These are phyloP conservation scores for Sporothrix euskadiensis DNA, from an alignment of 2,329 filamentous ascomycete species.

Conservation along the genomic window DNA sequence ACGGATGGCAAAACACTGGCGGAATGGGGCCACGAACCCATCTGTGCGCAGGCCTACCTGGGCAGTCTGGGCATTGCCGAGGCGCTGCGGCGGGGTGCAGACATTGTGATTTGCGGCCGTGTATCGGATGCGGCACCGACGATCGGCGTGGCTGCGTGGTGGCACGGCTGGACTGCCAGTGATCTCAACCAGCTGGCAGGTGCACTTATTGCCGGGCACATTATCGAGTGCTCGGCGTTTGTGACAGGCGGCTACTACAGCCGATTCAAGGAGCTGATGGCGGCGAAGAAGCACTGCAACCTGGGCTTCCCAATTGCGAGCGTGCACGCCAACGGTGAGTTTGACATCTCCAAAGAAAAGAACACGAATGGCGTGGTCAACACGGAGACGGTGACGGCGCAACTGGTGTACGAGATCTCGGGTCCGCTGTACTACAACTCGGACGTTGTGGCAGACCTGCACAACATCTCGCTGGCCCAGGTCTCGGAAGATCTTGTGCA, in stretches of 20 bases:
- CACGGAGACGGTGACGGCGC: slow-evolving; percentile 32
- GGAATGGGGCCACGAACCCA: slow-evolving; percentile 30
- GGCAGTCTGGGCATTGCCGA: slow-evolving; percentile 36
- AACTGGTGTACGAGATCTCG: slow-evolving; percentile 43
- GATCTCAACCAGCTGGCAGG: slow-evolving; percentile 33
- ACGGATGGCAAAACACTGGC: slow-evolving; percentile 28
- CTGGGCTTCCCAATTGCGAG: slow-evolving; percentile 35
- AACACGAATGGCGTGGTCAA: slow-evolving; percentile 35
- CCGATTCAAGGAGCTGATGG: slow-evolving; percentile 37
- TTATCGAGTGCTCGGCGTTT: slow-evolving; percentile 37
- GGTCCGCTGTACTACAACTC: slow-evolving; percentile 43
- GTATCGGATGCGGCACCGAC: slow-evolving; percentile 33
- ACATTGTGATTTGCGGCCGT: slow-evolving; percentile 35
- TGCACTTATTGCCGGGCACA: slow-evolving; percentile 34
- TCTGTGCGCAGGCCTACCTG: slow-evolving; percentile 31
- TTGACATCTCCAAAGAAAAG: slow-evolving; percentile 34
- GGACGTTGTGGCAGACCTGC: slow-evolving; percentile 41
- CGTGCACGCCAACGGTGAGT: slow-evolving; percentile 27
- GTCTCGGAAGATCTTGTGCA: slow-evolving; percentile 37
- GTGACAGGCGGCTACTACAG: slow-evolving; percentile 38
- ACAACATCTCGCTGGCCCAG: slow-evolving; percentile 48
- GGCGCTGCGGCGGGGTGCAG: slow-evolving; percentile 31
- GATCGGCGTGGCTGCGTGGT: slow-evolving; percentile 33
- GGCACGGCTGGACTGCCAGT: slow-evolving; percentile 32
- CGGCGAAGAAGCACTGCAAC: slow-evolving; percentile 24